Conservation (phyloP, 2,329 filamentous ascomycete genomes). For the Colletotrichum sidae region DNA sequence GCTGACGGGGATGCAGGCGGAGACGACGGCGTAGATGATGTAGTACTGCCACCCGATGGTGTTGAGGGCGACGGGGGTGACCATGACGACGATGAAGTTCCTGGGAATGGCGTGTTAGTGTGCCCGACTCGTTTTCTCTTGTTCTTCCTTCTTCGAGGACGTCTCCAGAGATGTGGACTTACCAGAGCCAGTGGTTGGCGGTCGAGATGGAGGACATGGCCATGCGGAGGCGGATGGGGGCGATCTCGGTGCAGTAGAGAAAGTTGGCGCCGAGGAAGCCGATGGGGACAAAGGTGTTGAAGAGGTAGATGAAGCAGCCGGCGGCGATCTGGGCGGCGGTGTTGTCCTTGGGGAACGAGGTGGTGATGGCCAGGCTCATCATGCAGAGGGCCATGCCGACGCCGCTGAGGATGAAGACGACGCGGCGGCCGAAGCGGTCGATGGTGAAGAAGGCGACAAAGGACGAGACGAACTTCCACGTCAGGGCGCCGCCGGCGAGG, state of each 20-base stretch:
- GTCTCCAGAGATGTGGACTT: background rate
- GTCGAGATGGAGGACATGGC: conserved; percentile 68
- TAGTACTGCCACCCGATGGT: conserved; percentile 65
- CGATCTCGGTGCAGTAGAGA: conserved; percentile 69
- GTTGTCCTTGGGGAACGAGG: conserved; percentile 59
- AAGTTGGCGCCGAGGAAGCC: conserved; percentile 71
- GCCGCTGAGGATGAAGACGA: conserved; percentile 64
- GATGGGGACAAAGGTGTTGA: conserved; percentile 70
- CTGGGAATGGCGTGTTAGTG: conserved; percentile 14
- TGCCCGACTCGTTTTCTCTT: no score
- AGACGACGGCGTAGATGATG: conserved; percentile 61
- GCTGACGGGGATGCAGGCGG: conserved; percentile 55
- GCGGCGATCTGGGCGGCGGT: conserved; percentile 61
- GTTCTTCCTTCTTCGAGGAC: no score
- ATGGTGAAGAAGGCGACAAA: conserved; percentile 63
- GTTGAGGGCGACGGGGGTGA: conserved; percentile 59
- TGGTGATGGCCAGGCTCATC: conserved; percentile 63
- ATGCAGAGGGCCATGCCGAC: conserved; percentile 66
- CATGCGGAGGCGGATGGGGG: conserved; percentile 62
- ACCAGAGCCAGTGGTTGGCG: conserved; percentile 63
- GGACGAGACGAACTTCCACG: conserved; percentile 66
- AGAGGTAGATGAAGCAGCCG: conserved; percentile 68
- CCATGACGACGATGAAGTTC: conserved; percentile 58
- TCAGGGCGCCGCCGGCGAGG: conserved; percentile 61
- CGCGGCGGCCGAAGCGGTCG: conserved; percentile 61